phyloP scores from a whole-genome alignment of 768 basidiomycete species.

The Suillus discolor region DNA sequence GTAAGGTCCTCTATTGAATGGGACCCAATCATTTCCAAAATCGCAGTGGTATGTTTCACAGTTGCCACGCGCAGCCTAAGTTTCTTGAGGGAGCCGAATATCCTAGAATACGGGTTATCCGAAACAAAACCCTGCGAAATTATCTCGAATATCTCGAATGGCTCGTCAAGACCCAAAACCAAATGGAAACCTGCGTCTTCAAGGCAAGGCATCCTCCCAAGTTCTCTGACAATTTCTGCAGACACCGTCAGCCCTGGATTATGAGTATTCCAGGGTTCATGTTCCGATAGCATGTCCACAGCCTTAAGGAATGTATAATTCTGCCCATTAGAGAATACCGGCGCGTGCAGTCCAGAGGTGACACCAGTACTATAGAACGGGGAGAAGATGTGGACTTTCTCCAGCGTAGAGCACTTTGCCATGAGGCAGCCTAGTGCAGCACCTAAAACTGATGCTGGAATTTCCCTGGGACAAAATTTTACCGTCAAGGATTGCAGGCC shows the following conservation, averaged over 20 bases:
- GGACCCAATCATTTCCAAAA: neutral
- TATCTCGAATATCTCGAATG: neutral
- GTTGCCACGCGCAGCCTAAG: neutral
- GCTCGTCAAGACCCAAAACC: neutral
- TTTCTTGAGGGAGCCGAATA: neutral
- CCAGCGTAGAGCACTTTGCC: neutral
- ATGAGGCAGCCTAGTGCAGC: neutral
- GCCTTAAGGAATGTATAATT: neutral
- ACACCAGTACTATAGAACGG: neutral
- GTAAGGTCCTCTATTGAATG: neutral
- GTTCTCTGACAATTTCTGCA: constrained; percentile 1
- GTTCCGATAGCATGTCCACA: neutral
- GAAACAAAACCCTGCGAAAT: neutral
- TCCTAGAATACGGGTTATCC: neutral
- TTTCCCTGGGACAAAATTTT: neutral
- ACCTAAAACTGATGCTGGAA: neutral
- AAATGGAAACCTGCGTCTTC: neutral
- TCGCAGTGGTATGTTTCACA: neutral
- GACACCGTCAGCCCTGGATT: neutral
- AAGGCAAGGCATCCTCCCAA: constrained; percentile 2
- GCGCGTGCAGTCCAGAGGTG: neutral
- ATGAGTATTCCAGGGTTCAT: neutral
- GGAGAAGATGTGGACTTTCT: neutral
- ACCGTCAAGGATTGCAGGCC: neutral
- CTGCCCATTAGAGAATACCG: neutral